Evolutionary conservation across 495 filamentous ascomycete genomes (phyloP).

Genomic region (Aspergillus panamensis): DNA sequence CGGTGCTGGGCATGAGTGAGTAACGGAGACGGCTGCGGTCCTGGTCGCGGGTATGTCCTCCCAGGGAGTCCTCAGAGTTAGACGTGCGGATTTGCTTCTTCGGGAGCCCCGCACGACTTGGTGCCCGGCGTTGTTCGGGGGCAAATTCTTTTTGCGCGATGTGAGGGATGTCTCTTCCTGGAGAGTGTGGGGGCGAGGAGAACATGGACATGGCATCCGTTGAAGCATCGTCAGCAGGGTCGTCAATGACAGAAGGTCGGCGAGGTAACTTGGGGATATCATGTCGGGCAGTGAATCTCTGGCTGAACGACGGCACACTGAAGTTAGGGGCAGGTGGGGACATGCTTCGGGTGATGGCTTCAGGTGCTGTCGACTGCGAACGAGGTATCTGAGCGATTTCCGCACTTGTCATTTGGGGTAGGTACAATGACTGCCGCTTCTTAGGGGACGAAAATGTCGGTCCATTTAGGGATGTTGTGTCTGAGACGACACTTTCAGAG

Average conservation of each 20-base stretch:
- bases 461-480: constrained; percentile 11
- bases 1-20: constrained; percentile 25
- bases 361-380: constrained; percentile 30
- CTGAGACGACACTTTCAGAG: constrained; percentile 12
- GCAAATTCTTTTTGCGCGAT: constrained; percentile 25
- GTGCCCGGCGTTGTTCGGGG: constrained; percentile 18
- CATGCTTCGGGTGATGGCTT: constrained; percentile 30
- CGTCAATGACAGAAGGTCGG: constrained; percentile 18
- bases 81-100: constrained; percentile 30
- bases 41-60: constrained; percentile 10
- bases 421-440: constrained; percentile 29
- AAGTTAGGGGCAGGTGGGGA: constrained; percentile 49
- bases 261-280: constrained; percentile 21
- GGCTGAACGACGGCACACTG: constrained; percentile 50
- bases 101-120: constrained; percentile 5
- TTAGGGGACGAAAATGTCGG: constrained; percentile 24
- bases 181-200: constrained; percentile 40
- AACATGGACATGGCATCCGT: constrained; percentile 27
- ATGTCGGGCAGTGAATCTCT: constrained; percentile 33
- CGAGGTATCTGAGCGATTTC: constrained; percentile 22
- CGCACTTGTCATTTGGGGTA: constrained; percentile 10
- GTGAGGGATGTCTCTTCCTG: constrained; percentile 28
- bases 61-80: constrained; percentile 36
- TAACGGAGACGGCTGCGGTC: constrained; percentile 18
- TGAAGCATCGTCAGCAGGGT: constrained; percentile 19